Percentiles rank a stretch among this genome's conserved stretches.
phyloP scores from a whole-genome alignment of 768 basidiomycete genomes.

The Xerocomus potaroensis region DNA sequence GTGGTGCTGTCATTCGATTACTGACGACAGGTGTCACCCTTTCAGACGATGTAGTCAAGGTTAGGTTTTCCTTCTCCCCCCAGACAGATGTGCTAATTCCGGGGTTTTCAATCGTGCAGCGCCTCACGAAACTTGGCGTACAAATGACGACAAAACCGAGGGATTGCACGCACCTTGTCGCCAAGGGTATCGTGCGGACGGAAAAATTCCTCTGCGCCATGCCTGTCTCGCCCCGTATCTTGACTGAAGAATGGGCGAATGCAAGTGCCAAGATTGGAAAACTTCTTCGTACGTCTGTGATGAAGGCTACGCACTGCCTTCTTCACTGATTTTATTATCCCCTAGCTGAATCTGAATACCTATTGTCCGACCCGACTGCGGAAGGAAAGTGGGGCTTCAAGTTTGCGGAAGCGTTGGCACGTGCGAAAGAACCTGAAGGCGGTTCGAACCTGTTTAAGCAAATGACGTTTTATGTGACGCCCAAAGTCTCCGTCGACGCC shows the following conservation, averaged over 20 bases:
- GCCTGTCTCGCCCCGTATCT: constrained; percentile 53
- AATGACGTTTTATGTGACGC: constrained; percentile 72
- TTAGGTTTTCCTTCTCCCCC: constrained; percentile 23
- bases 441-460: constrained; percentile 55
- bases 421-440: constrained; percentile 45
- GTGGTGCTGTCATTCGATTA: constrained; percentile 36
- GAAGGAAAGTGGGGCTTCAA: constrained; percentile 68
- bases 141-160: constrained; percentile 53
- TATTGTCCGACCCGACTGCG: constrained; percentile 53
- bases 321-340: background rate
- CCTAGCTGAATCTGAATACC: constrained; percentile 60
- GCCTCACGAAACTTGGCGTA: constrained; percentile 60
- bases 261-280: constrained; percentile 51
- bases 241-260: constrained; percentile 66
- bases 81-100: background rate
- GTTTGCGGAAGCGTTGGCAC: constrained; percentile 53
- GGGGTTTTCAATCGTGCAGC: constrained; percentile 34
- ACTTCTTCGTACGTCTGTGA: constrained; percentile 56
- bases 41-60: constrained; percentile 55
- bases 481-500: constrained; percentile 52
- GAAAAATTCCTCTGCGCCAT: constrained; percentile 86
- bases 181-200: constrained; percentile 67
- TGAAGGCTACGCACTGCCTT: too few species aligned
- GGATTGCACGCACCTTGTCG: constrained; percentile 80
- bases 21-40: constrained; percentile 68